phyloP scores from a whole-genome alignment of 1,284 basidiomycete genomes.

The Puccinia triticina region DNA sequence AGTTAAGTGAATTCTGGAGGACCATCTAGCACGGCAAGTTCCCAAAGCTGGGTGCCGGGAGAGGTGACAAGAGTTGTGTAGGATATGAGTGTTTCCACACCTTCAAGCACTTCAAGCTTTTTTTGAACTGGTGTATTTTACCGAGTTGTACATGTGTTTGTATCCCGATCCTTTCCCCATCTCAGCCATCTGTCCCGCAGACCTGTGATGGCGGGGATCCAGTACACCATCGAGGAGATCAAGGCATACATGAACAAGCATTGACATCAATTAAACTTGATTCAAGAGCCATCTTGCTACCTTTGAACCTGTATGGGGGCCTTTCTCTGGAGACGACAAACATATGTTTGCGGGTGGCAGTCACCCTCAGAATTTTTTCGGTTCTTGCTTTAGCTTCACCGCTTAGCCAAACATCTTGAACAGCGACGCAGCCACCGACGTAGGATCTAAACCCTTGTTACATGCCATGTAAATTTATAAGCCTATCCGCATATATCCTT shows the following conservation, averaged over 20 bases:
- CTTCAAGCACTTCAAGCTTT: too few species aligned
- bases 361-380: not conserved
- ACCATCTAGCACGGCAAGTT: too few species aligned
- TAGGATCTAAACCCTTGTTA: not conserved
- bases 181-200: not conserved
- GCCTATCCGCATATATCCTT: not conserved
- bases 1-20: too few species aligned
- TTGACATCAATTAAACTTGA: not conserved
- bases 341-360: not conserved
- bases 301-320: not conserved
- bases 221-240: not conserved
- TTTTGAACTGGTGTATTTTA: too few species aligned
- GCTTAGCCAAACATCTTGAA: not conserved
- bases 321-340: not conserved
- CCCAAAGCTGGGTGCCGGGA: too few species aligned
- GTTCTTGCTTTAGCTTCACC: too few species aligned
- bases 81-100: too few species aligned
- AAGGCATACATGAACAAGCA: not conserved
- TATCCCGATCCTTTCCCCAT: not conserved
- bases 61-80: too few species aligned
- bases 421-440: not conserved
- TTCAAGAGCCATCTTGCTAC: not conserved
- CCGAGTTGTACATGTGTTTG: too few species aligned
- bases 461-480: not conserved
- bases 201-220: slow-evolving; percentile 8